Conservation (phyloP, 164 flowering plant genomes). For the Taxillus chinensis region DNA sequence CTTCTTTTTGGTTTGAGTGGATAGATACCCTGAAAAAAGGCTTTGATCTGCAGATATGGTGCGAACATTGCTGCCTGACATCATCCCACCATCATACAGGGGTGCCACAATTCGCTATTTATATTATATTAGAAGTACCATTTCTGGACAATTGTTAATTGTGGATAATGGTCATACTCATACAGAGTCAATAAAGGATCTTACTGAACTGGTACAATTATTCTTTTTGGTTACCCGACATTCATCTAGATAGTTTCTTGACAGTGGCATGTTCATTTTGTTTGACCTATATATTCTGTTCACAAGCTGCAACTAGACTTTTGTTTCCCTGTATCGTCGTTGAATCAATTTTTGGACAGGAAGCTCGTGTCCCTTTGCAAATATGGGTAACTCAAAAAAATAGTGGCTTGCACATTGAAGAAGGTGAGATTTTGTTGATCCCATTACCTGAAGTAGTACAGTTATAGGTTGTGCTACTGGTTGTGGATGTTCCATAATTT, state of each 20-base stretch:
- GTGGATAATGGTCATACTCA: constrained; percentile 52
- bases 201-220: constrained; percentile 40
- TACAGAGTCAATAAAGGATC: constrained; percentile 36
- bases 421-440: constrained; percentile 22
- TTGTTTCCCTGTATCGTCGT: too few species aligned
- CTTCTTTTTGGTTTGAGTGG: not conserved
- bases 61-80: constrained; percentile 50
- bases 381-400: constrained; percentile 74
- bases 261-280: too few species aligned
- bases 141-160: constrained; percentile 53
- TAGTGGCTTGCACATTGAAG: constrained; percentile 55
- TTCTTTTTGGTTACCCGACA: too few species aligned
- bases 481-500: not conserved
- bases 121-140: constrained; percentile 54
- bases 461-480: not conserved
- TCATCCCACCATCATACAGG: constrained; percentile 83
- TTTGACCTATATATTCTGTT: too few species aligned
- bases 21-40: not conserved
- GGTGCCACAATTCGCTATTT: constrained; percentile 83
- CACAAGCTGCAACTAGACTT: too few species aligned
- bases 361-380: constrained; percentile 73
- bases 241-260: too few species aligned
- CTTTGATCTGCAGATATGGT: constrained; percentile 50
- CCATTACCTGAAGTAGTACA: not conserved
- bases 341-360: constrained; percentile 30